Conservation (phyloP, 1,139 yeast genomes). For the Blastobotrys proliferans region DNA sequence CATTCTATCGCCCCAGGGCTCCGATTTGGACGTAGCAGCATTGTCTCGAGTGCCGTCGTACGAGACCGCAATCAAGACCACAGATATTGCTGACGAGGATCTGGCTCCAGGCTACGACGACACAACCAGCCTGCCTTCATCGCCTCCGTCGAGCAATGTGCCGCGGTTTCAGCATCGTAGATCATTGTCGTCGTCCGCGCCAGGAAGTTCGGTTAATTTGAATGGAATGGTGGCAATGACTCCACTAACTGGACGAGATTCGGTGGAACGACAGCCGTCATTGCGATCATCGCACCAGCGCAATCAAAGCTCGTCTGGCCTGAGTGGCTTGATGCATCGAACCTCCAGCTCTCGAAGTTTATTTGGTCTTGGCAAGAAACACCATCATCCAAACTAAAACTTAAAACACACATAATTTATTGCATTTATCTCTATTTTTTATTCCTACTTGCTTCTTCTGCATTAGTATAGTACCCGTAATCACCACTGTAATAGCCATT, state of each 20-base stretch:
- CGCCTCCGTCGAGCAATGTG: slow-evolving; percentile 4
- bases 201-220: slow-evolving; percentile 15
- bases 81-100: slow-evolving; percentile 22
- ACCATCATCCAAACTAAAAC: too few relatives aligned
- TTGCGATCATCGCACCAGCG: slow-evolving; percentile 10
- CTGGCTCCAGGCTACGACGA: slow-evolving; percentile 33
- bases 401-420: too few relatives aligned
- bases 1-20: slow-evolving; percentile 5
- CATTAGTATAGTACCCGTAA: too few relatives aligned
- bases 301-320: slow-evolving; percentile 12
- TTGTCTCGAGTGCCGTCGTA: slow-evolving; percentile 80
- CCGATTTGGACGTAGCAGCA: slow-evolving; percentile 42
- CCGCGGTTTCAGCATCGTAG: not conserved
- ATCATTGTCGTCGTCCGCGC: slow-evolving; percentile 12
- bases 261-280: too few relatives aligned
- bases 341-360: slow-evolving; percentile 13
- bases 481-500: too few relatives aligned
- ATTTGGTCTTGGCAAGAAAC: slow-evolving; percentile 9
- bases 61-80: slow-evolving; percentile 52
- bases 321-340: slow-evolving; percentile 13
- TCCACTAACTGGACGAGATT: not conserved
- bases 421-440: too few relatives aligned
- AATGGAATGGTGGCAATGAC: slow-evolving; percentile 6
- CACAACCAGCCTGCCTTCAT: slow-evolving; percentile 11
- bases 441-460: too few relatives aligned